A percentile compares a stretch with the other conserved stretches of the same genome.
phyloP scores from a whole-genome alignment of 139 green algal species.

The Chlorella sp. region DNA sequence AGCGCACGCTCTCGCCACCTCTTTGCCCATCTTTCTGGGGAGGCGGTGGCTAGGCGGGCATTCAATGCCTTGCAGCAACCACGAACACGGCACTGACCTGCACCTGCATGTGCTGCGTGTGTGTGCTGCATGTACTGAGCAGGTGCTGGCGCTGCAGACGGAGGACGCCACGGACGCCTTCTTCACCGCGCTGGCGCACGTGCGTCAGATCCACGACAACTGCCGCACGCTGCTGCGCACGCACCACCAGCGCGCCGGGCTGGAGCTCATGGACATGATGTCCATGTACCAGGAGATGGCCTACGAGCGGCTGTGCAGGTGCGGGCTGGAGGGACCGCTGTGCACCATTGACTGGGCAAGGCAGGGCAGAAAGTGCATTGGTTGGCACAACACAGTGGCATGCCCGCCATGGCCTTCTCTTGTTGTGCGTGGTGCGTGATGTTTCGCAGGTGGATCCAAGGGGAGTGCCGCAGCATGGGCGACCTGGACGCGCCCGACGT shows the following conservation, averaged over 20 bases:
- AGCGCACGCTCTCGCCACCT: too few species aligned
- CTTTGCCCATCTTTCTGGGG: background rate
- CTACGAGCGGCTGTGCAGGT: slow-evolving; percentile 93
- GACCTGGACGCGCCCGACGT: slow-evolving; percentile 87
- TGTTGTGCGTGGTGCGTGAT: too few species aligned
- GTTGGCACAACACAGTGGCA: too few species aligned
- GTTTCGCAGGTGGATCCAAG: slow-evolving; percentile 96
- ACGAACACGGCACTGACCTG: background rate
- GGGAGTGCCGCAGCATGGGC: slow-evolving; percentile 77
- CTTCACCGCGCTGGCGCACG: slow-evolving; percentile 81
- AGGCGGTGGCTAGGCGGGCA: background rate
- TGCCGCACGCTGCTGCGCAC: slow-evolving; percentile 46
- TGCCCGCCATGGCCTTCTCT: too few species aligned
- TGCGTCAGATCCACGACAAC: slow-evolving; percentile 89
- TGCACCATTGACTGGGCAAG: too few species aligned
- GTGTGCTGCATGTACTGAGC: slow-evolving; percentile 1
- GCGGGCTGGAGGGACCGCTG: background rate
- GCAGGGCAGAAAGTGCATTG: too few species aligned
- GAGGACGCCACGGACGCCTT: slow-evolving; percentile 70
- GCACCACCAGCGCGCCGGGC: slow-evolving; percentile 85
- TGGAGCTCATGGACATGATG: slow-evolving; percentile 99
- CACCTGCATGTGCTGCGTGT: background rate
- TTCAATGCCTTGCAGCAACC: background rate
- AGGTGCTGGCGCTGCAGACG: slow-evolving; percentile 43
- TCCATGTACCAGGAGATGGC: slow-evolving; percentile 84